A percentile compares a stretch with the other conserved stretches of the same genome.
phyloP scores from a whole-genome alignment of 1,139 yeast species.

The Magnusiomyces suaveolens region DNA sequence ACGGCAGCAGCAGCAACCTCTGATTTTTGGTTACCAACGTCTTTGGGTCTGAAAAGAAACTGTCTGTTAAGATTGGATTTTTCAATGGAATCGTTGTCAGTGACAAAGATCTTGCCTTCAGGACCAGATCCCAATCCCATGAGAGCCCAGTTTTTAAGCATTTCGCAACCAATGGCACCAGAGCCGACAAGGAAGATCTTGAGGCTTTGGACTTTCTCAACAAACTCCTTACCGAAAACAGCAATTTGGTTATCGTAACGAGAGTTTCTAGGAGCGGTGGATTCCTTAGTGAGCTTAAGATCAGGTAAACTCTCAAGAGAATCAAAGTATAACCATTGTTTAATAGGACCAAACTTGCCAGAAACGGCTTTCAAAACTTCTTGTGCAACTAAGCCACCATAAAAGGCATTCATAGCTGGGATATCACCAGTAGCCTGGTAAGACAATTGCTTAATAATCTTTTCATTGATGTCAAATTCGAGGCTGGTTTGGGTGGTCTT shows the following conservation, averaged over 20 bases:
- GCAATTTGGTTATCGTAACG: slow-evolving; percentile 93
- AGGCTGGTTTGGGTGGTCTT: slow-evolving; percentile 46
- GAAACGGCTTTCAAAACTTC: slow-evolving; percentile 92
- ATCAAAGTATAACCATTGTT: slow-evolving; percentile 88
- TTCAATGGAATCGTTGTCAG: slow-evolving; percentile 94
- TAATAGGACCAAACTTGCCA: slow-evolving; percentile 84
- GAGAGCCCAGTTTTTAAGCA: slow-evolving; percentile 97
- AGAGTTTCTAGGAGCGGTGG: slow-evolving; percentile 64
- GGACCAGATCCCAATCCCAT: slow-evolving; percentile 93
- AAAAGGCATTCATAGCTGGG: slow-evolving; percentile 81
- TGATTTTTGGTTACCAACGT: slow-evolving; percentile 85
- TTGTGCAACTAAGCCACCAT: slow-evolving; percentile 94
- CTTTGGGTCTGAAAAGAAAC: slow-evolving; percentile 85
- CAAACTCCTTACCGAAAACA: slow-evolving; percentile 76
- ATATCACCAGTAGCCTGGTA: slow-evolving; percentile 87
- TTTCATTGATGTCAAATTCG: slow-evolving; percentile 50
- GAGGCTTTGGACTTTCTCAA: slow-evolving; percentile 61
- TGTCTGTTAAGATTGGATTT: slow-evolving; percentile 93
- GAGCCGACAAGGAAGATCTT: slow-evolving; percentile 90
- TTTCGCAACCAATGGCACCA: slow-evolving; percentile 99
- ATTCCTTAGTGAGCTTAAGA: slow-evolving; percentile 53
- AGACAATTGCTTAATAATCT: slow-evolving; percentile 60
- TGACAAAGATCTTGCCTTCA: slow-evolving; percentile 69
- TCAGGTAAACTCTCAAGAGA: slow-evolving; percentile 84
- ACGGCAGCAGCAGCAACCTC: slow-evolving; percentile 88